phyloP scores from a whole-genome alignment of 345 rosid species.

The Murraya paniculata region DNA sequence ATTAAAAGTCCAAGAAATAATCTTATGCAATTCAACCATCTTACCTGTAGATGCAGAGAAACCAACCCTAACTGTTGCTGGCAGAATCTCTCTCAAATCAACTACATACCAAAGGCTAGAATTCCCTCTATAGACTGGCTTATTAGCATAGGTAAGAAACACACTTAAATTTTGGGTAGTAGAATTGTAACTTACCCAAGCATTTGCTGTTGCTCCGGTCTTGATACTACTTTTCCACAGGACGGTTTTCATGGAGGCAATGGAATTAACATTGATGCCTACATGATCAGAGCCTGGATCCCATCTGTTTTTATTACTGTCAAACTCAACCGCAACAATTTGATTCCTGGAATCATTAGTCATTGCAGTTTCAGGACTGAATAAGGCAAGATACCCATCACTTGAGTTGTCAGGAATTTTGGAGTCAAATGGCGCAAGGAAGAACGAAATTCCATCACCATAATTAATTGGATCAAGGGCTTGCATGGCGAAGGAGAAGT shows the following conservation, averaged over 20 bases:
- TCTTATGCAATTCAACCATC: slow-evolving; percentile 32
- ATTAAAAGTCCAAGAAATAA: slow-evolving; percentile 37
- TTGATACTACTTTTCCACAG: slow-evolving; percentile 39
- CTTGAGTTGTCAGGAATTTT: slow-evolving; percentile 38
- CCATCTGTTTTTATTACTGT: slow-evolving; percentile 37
- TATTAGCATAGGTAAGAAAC: slow-evolving; percentile 37
- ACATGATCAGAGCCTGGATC: slow-evolving; percentile 48
- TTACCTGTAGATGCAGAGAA: slow-evolving; percentile 56
- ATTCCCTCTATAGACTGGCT: slow-evolving; percentile 29
- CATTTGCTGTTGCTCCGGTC: slow-evolving; percentile 37
- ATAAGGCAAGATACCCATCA: slow-evolving; percentile 46
- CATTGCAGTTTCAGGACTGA: slow-evolving; percentile 14
- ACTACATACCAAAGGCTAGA: slow-evolving; percentile 33
- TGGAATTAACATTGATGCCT: slow-evolving; percentile 55
- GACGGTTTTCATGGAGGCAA: slow-evolving; percentile 28
- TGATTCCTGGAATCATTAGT: slow-evolving; percentile 18
- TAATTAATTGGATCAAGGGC: neutral
- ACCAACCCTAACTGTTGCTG: slow-evolving; percentile 43
- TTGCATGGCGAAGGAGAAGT: slow-evolving; percentile 36
- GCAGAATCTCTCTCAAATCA: slow-evolving; percentile 36
- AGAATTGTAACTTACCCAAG: slow-evolving; percentile 53
- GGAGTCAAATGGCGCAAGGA: slow-evolving; percentile 41
- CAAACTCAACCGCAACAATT: slow-evolving; percentile 55
- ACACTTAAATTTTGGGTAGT: slow-evolving; percentile 44
- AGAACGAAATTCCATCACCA: slow-evolving; percentile 56